Conservation (phyloP, 2,329 filamentous ascomycete species). For the Byssothecium circinans region DNA sequence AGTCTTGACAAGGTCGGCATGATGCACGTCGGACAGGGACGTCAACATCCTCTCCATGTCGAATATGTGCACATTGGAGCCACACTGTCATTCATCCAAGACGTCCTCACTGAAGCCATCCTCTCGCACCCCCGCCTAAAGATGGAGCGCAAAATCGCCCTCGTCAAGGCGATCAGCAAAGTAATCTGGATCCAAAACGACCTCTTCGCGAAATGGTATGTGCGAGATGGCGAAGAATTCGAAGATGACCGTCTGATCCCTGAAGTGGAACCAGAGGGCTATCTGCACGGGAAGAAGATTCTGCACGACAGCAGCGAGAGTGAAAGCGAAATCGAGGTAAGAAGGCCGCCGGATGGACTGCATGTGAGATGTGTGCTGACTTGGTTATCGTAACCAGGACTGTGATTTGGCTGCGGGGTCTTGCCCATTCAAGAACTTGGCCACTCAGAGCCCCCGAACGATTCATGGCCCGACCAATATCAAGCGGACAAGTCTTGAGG, state of each 20-base stretch:
- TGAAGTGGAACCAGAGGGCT: conserved; percentile 41
- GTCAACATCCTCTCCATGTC: conserved; percentile 71
- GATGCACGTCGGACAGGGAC: conserved; percentile 79
- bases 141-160: conserved; percentile 68
- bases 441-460: conserved; percentile 13
- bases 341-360: too few species aligned
- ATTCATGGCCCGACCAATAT: conserved; percentile 6
- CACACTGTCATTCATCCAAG: conserved; percentile 73
- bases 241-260: conserved; percentile 47
- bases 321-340: conserved; percentile 35
- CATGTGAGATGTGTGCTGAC: too few species aligned
- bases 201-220: conserved; percentile 81
- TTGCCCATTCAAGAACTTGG: conserved; percentile 37
- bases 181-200: conserved; percentile 90
- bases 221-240: conserved; percentile 67
- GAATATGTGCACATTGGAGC: conserved; percentile 79
- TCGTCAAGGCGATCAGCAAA: conserved; percentile 76
- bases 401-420: conserved; percentile 21
- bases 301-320: conserved; percentile 32
- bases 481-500: conserved; percentile 9
- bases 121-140: conserved; percentile 69
- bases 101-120: conserved; percentile 75
- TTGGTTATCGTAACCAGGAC: too few species aligned
- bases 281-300: conserved; percentile 40
- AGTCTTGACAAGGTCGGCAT: conserved; percentile 76